A percentile compares a stretch with the other conserved stretches of the same genome.
Conservation (phyloP, 2,329 filamentous ascomycete genomes). For the Phialocephala subalpina region DNA sequence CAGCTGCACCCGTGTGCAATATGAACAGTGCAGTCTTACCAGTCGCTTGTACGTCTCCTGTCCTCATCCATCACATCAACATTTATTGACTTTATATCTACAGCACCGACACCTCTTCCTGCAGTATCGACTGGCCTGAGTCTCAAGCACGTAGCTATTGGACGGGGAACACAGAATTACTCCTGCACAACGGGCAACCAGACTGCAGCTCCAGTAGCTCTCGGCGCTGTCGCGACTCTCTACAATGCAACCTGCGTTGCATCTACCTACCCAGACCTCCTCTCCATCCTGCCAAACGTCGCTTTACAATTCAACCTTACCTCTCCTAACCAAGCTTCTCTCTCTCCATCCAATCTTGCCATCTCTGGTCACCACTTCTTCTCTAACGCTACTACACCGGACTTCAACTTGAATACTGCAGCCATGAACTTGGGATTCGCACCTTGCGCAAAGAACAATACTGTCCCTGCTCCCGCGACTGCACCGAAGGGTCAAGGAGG, state of each 20-base stretch:
- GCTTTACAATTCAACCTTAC: slow-evolving; percentile 72
- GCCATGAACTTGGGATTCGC: slow-evolving; percentile 64
- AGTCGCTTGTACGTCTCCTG: slow-evolving; percentile 50
- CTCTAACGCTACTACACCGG: slow-evolving; percentile 71
- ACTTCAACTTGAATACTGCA: slow-evolving; percentile 78
- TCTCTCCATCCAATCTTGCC: slow-evolving; percentile 65
- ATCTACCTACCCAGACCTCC: slow-evolving; percentile 71
- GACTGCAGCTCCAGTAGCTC: slow-evolving; percentile 66
- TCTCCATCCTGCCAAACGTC: slow-evolving; percentile 69
- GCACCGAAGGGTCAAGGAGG: slow-evolving; percentile 65
- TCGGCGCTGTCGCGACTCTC: slow-evolving; percentile 82
- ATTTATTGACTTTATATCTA: slow-evolving; percentile 33
- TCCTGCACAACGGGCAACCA: slow-evolving; percentile 74
- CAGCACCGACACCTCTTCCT: slow-evolving; percentile 67
- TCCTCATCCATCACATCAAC: slow-evolving; percentile 19
- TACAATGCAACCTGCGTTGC: slow-evolving; percentile 89
- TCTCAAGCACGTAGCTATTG: slow-evolving; percentile 82
- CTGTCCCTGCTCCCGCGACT: slow-evolving; percentile 67
- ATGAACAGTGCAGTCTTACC: slow-evolving; percentile 61
- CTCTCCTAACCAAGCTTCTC: slow-evolving; percentile 47
- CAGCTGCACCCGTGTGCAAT: slow-evolving; percentile 58
- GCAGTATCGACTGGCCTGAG: slow-evolving; percentile 64
- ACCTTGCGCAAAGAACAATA: slow-evolving; percentile 67
- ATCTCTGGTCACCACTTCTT: slow-evolving; percentile 87
- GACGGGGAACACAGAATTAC: slow-evolving; percentile 93